Evolutionary conservation across 495 filamentous ascomycete genomes (phyloP), one percentile per base, ranked within the genome.

Genomic region (Jackrogersella multiformis): DNA sequence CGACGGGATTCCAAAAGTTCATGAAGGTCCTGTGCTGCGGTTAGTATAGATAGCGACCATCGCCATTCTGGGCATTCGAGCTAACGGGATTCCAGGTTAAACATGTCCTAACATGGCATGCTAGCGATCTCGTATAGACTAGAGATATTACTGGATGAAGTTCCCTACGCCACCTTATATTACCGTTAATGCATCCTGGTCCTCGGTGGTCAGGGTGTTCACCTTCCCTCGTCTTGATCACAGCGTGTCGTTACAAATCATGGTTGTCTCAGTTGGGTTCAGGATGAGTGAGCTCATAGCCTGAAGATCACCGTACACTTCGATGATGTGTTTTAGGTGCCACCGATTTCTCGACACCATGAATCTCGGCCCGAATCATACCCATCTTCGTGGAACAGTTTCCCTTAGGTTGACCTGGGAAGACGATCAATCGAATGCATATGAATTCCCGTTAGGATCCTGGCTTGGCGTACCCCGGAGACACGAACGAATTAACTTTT

Each of bases 1-100:
- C 81, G 9, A 83, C 81, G 8, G 84, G 83, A 44, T 84, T 86
- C 79, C 85, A 89, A 73, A 93, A 93, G 78, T 81, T 93, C 78
- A 88, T 91, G 90, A 93, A 92, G 80, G 85, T 85, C 63, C 79
- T 94, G 36, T 94, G 91, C 84, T 94, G 91, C 80, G 88, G 91
- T 85, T 89, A 85, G 82, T 82, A 12, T 20, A 23, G 26, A 55
- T 42, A 41, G 28, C 46, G 16, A 9, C 20, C 10, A 9, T 12
- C 10, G 4, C 20, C 18, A 7, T 5, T 15, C 3, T 56, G 16
- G 18, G n/a, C 26, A 23, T 13, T 21, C 9, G 6, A 36, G 32
- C 68, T 70, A 38, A 70, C 52, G 26, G 2, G 4, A 24, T 32
- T 38, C 1, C 13, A 71, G 68, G 68, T 67, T 71, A 71, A 71